Conservation (phyloP, 306 rosid genomes). For the Geum urbanum region DNA sequence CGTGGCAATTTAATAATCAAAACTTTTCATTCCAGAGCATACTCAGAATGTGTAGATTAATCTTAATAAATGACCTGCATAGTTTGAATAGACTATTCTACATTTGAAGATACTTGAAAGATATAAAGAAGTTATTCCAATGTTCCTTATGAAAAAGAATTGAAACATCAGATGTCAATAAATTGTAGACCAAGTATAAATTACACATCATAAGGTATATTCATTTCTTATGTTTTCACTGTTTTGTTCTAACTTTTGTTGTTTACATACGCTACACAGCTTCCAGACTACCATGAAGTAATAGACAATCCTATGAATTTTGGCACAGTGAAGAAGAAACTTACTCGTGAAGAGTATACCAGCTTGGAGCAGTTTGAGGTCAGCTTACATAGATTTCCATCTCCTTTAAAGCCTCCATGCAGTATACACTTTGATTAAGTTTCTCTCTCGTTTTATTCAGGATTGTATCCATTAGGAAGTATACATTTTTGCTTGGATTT, state of each 20-base stretch:
- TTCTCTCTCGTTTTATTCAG: not conserved
- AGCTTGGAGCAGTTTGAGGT: slow-evolving; percentile 71
- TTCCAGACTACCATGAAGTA: slow-evolving; percentile 66
- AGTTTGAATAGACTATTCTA: too few relatives aligned
- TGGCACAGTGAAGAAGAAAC: slow-evolving; percentile 54
- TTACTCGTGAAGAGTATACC: slow-evolving; percentile 41
- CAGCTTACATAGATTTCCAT: slow-evolving; percentile 8
- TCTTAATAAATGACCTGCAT: not conserved
- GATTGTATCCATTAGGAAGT: not conserved
- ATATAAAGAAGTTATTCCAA: too few relatives aligned
- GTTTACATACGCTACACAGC: slow-evolving; percentile 32
- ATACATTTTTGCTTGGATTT: not conserved
- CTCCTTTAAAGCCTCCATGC: slow-evolving; percentile 14
- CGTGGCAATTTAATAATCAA: too few relatives aligned
- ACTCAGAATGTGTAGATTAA: not conserved
- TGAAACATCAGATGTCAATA: too few relatives aligned
- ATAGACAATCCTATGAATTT: slow-evolving; percentile 67
- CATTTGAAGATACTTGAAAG: too few relatives aligned
- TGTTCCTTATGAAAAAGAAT: too few relatives aligned
- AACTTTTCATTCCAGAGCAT: not conserved
- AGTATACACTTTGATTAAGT: not conserved
- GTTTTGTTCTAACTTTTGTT: not conserved
- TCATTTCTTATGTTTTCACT: slow-evolving; percentile 8
- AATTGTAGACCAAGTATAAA: too few relatives aligned
- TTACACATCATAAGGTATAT: too few relatives aligned